Percentiles rank a stretch among this genome's conserved stretches.
These are phyloP conservation scores for Heritiera littoralis DNA, from an alignment of 345 rosid species.

Conservation along the genomic window DNA sequence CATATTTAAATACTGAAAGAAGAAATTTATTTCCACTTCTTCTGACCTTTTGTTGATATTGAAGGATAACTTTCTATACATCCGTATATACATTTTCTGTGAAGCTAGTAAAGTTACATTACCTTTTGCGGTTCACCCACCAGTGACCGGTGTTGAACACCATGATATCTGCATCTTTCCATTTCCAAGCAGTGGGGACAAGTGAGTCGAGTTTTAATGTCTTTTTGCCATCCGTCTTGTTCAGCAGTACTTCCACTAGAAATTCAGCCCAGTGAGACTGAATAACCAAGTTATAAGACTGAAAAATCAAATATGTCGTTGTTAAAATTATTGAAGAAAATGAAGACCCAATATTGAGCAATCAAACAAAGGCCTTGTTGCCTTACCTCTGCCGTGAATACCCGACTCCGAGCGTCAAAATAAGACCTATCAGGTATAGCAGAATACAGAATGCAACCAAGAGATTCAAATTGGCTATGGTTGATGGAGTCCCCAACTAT, in stretches of 20 bases:
- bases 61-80: not conserved
- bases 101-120: not conserved
- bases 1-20: too few species aligned
- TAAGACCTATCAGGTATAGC: constrained; percentile 32
- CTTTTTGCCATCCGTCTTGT: constrained; percentile 30
- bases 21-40: too few species aligned
- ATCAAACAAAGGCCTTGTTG: not conserved
- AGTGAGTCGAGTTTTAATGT: constrained; percentile 44
- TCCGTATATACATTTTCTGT: not conserved
- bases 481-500: constrained; percentile 60
- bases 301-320: constrained; percentile 13
- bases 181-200: constrained; percentile 30
- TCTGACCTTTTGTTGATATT: not conserved
- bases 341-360: not conserved
- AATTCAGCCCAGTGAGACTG: constrained; percentile 57
- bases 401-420: constrained; percentile 27
- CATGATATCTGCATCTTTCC: constrained; percentile 51
- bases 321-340: not conserved
- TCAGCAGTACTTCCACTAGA: constrained; percentile 36
- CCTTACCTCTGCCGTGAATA: constrained; percentile 46
- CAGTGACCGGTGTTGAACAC: constrained; percentile 60
- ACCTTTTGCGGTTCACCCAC: constrained; percentile 39
- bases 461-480: constrained; percentile 63
- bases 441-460: constrained; percentile 55
- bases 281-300: constrained; percentile 50